phyloP scores from a whole-genome alignment of 176 grass and related monocot genomes.

The Aechmea fasciata region DNA sequence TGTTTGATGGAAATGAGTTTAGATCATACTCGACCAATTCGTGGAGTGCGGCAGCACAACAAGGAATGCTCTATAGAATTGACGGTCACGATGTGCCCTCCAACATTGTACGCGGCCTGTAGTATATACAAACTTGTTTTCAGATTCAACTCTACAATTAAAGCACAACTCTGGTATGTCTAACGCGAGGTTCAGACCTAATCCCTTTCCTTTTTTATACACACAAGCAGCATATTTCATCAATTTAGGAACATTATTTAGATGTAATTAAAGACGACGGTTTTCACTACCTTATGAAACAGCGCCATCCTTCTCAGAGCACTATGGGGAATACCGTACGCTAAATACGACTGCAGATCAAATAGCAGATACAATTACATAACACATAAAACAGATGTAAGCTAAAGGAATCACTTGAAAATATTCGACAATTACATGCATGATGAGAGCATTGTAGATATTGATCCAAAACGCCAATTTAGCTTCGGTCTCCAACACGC shows the following conservation, averaged over 20 bases:
- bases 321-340: conserved; percentile 63
- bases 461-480: conserved; percentile 98
- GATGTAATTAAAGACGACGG: no score
- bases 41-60: conserved; percentile 50
- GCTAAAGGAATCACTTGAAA: background rate
- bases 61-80: conserved; percentile 79
- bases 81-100: conserved; percentile 67
- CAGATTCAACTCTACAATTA: background rate
- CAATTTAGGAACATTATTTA: conserved; percentile 9
- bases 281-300: conserved; percentile 69
- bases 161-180: background rate
- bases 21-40: conserved; percentile 59
- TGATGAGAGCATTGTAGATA: conserved; percentile 91
- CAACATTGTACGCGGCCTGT: conserved; percentile 92
- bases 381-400: background rate
- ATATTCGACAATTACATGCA: conserved; percentile 67
- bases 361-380: background rate
- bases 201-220: no score
- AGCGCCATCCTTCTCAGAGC: conserved; percentile 73
- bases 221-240: background rate
- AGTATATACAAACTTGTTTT: conserved; percentile 11
- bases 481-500: conserved; percentile 36
- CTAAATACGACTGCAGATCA: conserved; percentile 71
- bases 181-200: background rate
- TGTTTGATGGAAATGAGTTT: conserved; percentile 4